A percentile compares a stretch with the other conserved stretches of the same genome.
These are phyloP conservation scores for Arachnomyces sp. DNA, from an alignment of 2,329 filamentous ascomycete genomes.

Conservation along the genomic window DNA sequence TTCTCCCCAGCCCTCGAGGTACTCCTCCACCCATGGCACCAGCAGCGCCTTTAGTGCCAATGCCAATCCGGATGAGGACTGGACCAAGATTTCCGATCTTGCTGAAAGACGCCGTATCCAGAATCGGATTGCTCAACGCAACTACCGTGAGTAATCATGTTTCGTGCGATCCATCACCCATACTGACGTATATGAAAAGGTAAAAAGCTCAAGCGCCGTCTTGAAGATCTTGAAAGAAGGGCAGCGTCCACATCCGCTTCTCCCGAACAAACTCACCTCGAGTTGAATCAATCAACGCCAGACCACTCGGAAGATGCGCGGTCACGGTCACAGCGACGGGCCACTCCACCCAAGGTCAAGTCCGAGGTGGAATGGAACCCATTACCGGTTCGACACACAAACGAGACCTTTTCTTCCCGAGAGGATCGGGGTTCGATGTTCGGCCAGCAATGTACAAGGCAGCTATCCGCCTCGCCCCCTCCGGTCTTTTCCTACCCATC, in stretches of 20 bases:
- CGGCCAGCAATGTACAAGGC: conserved; percentile 51
- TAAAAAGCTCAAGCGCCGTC: conserved; percentile 61
- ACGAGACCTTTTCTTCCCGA: conserved; percentile 26
- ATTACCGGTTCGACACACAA: conserved; percentile 24
- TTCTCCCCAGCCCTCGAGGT: conserved; percentile 44
- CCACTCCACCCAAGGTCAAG: conserved; percentile 18
- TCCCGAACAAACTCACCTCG: conserved; percentile 51
- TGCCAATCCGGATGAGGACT: conserved; percentile 93
- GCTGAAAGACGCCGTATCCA: conserved; percentile 91
- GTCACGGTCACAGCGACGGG: conserved; percentile 16
- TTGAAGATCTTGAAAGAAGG: conserved; percentile 57
- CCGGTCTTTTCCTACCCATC: conserved; percentile 45
- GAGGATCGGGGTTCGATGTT: conserved; percentile 49
- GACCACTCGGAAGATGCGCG: conserved; percentile 19
- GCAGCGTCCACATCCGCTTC: conserved; percentile 55
- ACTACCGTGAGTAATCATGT: conserved; percentile 68
- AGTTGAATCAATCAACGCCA: conserved; percentile 36
- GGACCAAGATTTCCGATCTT: conserved; percentile 97
- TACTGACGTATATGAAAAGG: conserved; percentile 31
- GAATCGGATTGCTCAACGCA: conserved; percentile 94
- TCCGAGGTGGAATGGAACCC: conserved; percentile 17
- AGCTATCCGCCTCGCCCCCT: conserved; percentile 53
- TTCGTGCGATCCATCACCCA: not conserved
- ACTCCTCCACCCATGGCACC: conserved; percentile 66
- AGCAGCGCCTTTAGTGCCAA: conserved; percentile 93